Base-by-base conservation (phyloP, 2,329 filamentous ascomycete genomes). In the Myotisia sp. region DNA sequence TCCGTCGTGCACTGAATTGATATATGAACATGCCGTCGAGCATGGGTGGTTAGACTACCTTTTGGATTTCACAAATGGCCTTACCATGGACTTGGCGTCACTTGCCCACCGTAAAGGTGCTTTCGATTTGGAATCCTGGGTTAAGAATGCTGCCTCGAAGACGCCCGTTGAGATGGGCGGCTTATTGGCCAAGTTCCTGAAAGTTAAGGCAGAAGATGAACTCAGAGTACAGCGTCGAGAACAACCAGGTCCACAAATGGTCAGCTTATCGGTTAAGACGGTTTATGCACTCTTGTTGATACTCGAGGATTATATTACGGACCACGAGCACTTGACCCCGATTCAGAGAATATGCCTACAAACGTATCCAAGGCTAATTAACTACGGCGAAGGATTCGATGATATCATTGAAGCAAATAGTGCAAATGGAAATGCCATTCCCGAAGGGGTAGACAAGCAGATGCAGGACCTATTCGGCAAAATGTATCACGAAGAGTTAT, bases 391-490 rank as follows among this genome's bases (percentile, higher is more conserved):
- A 57, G 85, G 82, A 3, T 86, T 79, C 42, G 85, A 98, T 55
- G 81, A 90, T 37, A 76, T 95, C 26, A 86, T 98, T 44, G 83
- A 95, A 48, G 67, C 70, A 6, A 93, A 92, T 50, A 80, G 84
- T 28, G 71, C 75, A 46, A 73, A 78, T 13, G 77, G 82, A n/a
- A 92, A 95, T 49, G 69, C 73, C 1, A 68, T 98, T 1, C 79
- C 86, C 0, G 67, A 71, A 13, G 74, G 76, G 14, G 83, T 87
- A 35, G 86, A 92, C 45, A 74, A 71, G 43, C 82, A 84, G 54
- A 98, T 98, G 90, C 86, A 95, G 51, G 84, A 94, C 45, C 78
- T 93, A 42, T 98, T 94, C 56, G 94, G 93, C 58, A 82, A 82
- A 50, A 95, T 98, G 86, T 98, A 98, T 53, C 81, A 83, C 44